Evolutionary conservation across 2,329 filamentous ascomycete genomes (phyloP).

Genomic region (Colletotrichum viniferum): DNA sequence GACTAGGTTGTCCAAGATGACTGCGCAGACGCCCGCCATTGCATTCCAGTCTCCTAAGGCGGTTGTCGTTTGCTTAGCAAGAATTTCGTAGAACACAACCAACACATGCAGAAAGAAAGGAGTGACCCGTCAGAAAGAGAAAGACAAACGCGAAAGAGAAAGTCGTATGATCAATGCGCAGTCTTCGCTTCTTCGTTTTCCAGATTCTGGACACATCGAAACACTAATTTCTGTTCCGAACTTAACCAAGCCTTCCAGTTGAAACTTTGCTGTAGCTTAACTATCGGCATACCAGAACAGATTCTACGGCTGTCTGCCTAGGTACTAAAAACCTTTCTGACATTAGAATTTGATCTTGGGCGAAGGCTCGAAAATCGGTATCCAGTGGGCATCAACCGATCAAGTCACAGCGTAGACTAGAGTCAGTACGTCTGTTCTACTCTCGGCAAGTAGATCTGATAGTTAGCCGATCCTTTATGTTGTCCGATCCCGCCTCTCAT

Average conservation of each 20-base stretch:
- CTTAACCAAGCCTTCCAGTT: neutral
- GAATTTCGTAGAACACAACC: neutral
- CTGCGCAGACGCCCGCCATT: neutral
- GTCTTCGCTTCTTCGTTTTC: neutral
- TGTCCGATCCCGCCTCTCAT: neutral
- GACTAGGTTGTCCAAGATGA: neutral
- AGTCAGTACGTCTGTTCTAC: neutral
- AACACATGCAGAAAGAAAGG: neutral
- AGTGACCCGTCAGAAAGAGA: neutral
- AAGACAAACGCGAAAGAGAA: neutral
- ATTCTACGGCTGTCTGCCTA: neutral
- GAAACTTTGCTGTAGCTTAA: neutral
- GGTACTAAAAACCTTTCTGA: neutral
- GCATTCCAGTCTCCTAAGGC: neutral
- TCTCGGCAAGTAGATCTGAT: neutral
- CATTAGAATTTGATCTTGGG: neutral
- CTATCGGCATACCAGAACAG: neutral
- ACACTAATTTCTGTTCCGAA: neutral
- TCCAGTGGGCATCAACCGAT: neutral
- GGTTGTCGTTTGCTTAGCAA: neutral
- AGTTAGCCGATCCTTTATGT: neutral
- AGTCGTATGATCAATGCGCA: neutral
- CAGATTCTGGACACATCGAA: neutral
- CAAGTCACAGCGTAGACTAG: neutral
- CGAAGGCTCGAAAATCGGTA: neutral